Evolutionary conservation across 1,284 basidiomycete species (phyloP), one percentile per base, ranked within the genome.

Genomic region (Apiotrichum siamense): DNA sequence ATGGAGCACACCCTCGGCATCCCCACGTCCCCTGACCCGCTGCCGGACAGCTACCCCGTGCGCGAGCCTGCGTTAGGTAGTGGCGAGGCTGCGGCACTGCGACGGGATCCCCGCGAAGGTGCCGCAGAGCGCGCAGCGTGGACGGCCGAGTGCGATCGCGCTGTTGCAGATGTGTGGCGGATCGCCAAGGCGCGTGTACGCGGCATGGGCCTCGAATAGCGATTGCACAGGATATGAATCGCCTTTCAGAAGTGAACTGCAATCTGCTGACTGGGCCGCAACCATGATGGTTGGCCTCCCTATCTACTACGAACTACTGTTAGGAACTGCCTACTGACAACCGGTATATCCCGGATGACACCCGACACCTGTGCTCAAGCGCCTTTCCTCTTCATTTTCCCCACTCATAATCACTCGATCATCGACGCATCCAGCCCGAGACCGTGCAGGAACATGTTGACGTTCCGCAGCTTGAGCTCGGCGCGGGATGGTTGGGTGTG

Each of bases 171-270:
- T 63, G 78, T 91, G 17, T 86, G 85, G 48, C 67, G 66, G 54
- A 92, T 92, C 53, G 88, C 86, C 10, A 81, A 81, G 68, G 83
- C 81, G 55, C 77, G 88, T 54, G 35, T 75, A 17, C 45, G 50
- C 23, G 61, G 51, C 20, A 45, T 72, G 52, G 68, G 64, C 2
- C 44, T 69, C 40, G 39, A 67, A 36, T 71, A 54, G 41, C n/a
- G n/a, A n/a, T n/a, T n/a, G n/a, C n/a, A n/a, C n/a, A n/a, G n/a
- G n/a, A n/a, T n/a, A n/a, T n/a, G n/a, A n/a, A n/a, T n/a, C n/a
- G n/a, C n/a, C n/a, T n/a, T n/a, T n/a, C n/a, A n/a, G n/a, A n/a
- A n/a, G n/a, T n/a, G n/a, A n/a, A n/a, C n/a, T n/a, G n/a, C n/a
- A n/a, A n/a, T n/a, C n/a, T n/a, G n/a, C n/a, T n/a, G n/a, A n/a